Evolutionary conservation across 306 rosid genomes (phyloP).

Genomic region (Carpinus viminea): DNA sequence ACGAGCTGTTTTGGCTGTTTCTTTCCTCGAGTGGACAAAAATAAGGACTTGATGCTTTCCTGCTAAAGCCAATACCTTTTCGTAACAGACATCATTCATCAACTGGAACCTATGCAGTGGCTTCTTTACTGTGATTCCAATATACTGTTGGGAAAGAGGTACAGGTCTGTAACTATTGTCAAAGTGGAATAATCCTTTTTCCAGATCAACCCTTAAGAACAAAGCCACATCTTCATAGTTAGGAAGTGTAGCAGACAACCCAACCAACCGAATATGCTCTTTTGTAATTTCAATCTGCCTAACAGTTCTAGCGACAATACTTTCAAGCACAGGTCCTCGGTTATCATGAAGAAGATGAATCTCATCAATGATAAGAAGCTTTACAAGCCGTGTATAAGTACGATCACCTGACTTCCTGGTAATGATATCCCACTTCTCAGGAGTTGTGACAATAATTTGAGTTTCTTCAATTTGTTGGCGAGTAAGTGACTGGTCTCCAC

Average conservation of each 20-base stretch:
- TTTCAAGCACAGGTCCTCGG: constrained; percentile 83
- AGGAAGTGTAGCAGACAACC: no score
- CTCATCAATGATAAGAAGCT: no score
- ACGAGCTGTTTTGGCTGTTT: constrained; percentile 97
- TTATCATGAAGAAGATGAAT: no score
- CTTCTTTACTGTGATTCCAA: constrained; percentile 89
- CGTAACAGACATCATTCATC: constrained; percentile 45
- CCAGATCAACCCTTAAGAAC: constrained; percentile 78
- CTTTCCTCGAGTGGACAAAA: constrained; percentile 60
- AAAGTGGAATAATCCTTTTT: constrained; percentile 71
- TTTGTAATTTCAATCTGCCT: constrained; percentile 90
- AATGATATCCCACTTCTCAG: constrained; percentile 99
- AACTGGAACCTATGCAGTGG: constrained; percentile 96
- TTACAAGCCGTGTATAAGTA: no score
- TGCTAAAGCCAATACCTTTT: no score
- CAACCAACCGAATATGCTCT: constrained; percentile 53
- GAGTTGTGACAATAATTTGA: constrained; percentile 95
- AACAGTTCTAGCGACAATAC: constrained; percentile 93
- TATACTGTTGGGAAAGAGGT: constrained; percentile 90
- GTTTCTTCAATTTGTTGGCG: constrained; percentile 28
- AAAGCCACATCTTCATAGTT: constrained; percentile 83
- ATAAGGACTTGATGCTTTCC: no score
- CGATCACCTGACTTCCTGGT: constrained; percentile 96
- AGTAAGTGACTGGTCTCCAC: no score
- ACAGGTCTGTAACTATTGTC: constrained; percentile 96